These are phyloP conservation scores for Chaetoceros muelleri DNA, from an alignment of 108 stramenopile species.

Conservation along the genomic window DNA sequence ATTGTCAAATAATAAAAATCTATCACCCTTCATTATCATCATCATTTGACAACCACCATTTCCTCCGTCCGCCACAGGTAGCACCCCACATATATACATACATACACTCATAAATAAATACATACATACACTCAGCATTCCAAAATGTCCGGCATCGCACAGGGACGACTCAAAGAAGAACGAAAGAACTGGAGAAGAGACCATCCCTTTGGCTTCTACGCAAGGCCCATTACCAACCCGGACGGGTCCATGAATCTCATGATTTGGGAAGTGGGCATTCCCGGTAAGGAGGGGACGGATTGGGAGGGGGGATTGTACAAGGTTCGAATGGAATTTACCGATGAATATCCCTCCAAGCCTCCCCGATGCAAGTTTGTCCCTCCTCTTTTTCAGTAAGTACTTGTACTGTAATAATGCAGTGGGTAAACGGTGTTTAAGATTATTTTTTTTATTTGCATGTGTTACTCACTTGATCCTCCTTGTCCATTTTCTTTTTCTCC, in stretches of 20 bases:
- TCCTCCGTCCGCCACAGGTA: too few relatives aligned
- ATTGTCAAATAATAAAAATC: too few relatives aligned
- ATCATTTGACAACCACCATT: too few relatives aligned
- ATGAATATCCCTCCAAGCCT: constrained; percentile 96
- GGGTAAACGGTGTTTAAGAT: neutral
- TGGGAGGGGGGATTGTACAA: constrained; percentile 98
- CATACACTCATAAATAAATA: too few relatives aligned
- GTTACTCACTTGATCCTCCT: constrained; percentile 6
- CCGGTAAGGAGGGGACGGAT: constrained; percentile 87
- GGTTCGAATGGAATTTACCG: constrained; percentile 89
- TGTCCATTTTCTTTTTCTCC: neutral
- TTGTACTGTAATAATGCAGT: neutral
- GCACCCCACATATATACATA: too few relatives aligned
- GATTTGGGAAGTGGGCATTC: constrained; percentile 95
- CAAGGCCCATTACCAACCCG: constrained; percentile 69
- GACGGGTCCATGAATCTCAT: constrained; percentile 92
- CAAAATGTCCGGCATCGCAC: constrained; percentile 29
- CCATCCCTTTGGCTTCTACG: constrained; percentile 96
- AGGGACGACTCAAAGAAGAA: constrained; percentile 68
- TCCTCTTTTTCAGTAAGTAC: constrained; percentile 29
- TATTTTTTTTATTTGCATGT: neutral
- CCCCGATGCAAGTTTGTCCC: constrained; percentile 93
- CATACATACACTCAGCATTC: neutral
- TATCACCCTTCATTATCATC: too few relatives aligned
- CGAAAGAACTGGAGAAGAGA: constrained; percentile 91